Conservation (phyloP, 139 green algal species). For the Coccomyxa sp. region DNA sequence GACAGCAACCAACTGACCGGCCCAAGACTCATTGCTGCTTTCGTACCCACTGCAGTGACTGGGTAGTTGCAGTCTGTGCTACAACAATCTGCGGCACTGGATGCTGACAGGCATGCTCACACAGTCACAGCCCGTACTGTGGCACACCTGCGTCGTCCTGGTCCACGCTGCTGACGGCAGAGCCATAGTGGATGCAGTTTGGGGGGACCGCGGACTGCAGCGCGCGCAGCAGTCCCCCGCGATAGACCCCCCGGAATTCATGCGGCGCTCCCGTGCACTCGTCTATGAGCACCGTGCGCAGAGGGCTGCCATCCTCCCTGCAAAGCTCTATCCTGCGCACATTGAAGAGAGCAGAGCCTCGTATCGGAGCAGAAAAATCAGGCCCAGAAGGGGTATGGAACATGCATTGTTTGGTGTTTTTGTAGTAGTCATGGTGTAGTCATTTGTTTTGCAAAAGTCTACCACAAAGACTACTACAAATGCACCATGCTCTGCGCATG, state of each 20-base stretch:
- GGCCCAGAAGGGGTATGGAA: background rate
- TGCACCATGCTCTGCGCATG: too few relatives aligned
- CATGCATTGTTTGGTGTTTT: background rate
- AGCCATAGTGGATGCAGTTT: constrained; percentile 31
- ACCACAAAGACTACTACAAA: too few relatives aligned
- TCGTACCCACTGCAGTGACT: too few relatives aligned
- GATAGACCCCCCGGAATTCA: constrained; percentile 67
- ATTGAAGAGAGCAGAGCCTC: background rate
- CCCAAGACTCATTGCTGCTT: too few relatives aligned
- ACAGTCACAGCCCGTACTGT: too few relatives aligned
- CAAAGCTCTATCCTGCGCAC: constrained; percentile 41
- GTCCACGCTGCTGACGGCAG: constrained; percentile 9
- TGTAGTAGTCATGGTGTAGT: too few relatives aligned
- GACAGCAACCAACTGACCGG: too few relatives aligned
- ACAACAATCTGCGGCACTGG: too few relatives aligned
- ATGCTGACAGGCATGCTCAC: too few relatives aligned
- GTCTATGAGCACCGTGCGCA: constrained; percentile 51
- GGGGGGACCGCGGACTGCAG: constrained; percentile 34
- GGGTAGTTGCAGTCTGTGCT: too few relatives aligned
- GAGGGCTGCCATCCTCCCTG: constrained; percentile 21
- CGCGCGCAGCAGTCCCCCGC: constrained; percentile 37
- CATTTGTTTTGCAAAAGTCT: background rate
- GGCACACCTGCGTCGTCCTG: background rate
- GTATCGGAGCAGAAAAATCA: background rate
- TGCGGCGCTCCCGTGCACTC: constrained; percentile 56